These are phyloP conservation scores for Helotiales sp. DNA, from an alignment of 2,329 filamentous ascomycete genomes.

Conservation along the genomic window DNA sequence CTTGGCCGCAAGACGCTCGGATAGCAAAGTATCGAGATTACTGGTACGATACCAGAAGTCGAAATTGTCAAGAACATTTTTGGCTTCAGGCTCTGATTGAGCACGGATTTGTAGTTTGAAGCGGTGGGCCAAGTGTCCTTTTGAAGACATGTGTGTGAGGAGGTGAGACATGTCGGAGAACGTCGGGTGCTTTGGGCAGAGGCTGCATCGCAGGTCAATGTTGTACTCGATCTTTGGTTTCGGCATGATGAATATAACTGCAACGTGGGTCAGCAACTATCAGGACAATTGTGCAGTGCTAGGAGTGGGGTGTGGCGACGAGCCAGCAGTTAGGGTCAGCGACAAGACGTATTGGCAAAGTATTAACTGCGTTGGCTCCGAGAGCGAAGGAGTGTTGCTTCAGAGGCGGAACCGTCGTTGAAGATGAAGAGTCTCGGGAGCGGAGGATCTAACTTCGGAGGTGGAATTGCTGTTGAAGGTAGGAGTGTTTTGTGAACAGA, in stretches of 20 bases:
- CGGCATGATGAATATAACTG: slow-evolving; percentile 24
- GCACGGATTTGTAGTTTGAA: slow-evolving; percentile 78
- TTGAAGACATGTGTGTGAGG: slow-evolving; percentile 88
- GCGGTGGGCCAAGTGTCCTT: slow-evolving; percentile 83
- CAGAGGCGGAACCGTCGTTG: too few relatives aligned
- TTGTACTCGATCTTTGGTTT: slow-evolving; percentile 19
- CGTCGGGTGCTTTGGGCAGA: slow-evolving; percentile 75
- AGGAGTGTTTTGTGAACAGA: too few relatives aligned
- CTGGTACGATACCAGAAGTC: slow-evolving; percentile 76
- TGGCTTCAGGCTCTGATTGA: slow-evolving; percentile 65
- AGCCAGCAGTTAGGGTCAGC: too few relatives aligned
- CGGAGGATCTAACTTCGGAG: too few relatives aligned
- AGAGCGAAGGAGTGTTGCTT: too few relatives aligned
- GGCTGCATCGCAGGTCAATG: slow-evolving; percentile 75
- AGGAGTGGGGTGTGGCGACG: too few relatives aligned
- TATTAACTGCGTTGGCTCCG: too few relatives aligned
- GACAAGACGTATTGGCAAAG: too few relatives aligned
- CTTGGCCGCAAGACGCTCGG: slow-evolving; percentile 76
- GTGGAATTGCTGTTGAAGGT: too few relatives aligned
- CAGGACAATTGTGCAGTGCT: background rate
- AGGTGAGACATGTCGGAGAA: slow-evolving; percentile 93
- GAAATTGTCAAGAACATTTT: slow-evolving; percentile 63
- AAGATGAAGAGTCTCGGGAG: too few relatives aligned
- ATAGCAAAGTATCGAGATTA: slow-evolving; percentile 70
- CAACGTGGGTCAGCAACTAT: background rate